These are phyloP conservation scores for Gossypium davidsonii DNA, from an alignment of 441 rosid genomes.

Conservation along the genomic window DNA sequence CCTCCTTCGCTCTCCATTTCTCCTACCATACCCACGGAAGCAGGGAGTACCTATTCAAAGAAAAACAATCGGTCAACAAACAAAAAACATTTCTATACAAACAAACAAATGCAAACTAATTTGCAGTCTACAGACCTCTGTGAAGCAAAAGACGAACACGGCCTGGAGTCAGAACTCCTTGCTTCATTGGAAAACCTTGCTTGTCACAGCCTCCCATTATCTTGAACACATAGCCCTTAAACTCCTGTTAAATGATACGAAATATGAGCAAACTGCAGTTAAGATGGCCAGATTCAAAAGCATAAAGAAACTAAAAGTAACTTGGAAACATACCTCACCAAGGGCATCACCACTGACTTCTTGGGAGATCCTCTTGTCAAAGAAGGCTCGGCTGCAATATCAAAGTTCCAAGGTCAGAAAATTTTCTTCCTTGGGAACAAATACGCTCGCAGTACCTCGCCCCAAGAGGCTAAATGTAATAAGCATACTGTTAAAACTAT, in stretches of 20 bases:
- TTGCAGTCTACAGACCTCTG: constrained; percentile 26
- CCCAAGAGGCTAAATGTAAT: not conserved
- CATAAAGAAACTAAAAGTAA: not conserved
- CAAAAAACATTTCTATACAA: not conserved
- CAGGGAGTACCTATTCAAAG: constrained; percentile 47
- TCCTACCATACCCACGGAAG: constrained; percentile 58
- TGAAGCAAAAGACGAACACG: constrained; percentile 43
- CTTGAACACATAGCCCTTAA: constrained; percentile 52
- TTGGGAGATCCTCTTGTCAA: constrained; percentile 51
- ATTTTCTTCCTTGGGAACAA: not conserved
- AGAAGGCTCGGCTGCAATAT: constrained; percentile 39
- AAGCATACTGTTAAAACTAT: not conserved
- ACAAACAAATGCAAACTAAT: not conserved
- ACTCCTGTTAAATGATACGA: constrained; percentile 28
- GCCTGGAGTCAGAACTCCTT: constrained; percentile 52
- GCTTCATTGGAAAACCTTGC: constrained; percentile 63
- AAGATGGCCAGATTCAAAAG: not conserved
- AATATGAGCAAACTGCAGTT: not conserved
- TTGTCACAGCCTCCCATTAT: constrained; percentile 64
- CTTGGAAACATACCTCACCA: constrained; percentile 34
- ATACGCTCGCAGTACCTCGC: not conserved
- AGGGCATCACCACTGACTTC: constrained; percentile 17
- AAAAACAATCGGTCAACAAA: not conserved
- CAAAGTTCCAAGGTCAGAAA: not conserved
- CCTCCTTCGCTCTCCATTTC: constrained; percentile 55